These are phyloP conservation scores for Cylindrotheca closterium DNA, from an alignment of 108 stramenopile species.

Conservation along the genomic window DNA sequence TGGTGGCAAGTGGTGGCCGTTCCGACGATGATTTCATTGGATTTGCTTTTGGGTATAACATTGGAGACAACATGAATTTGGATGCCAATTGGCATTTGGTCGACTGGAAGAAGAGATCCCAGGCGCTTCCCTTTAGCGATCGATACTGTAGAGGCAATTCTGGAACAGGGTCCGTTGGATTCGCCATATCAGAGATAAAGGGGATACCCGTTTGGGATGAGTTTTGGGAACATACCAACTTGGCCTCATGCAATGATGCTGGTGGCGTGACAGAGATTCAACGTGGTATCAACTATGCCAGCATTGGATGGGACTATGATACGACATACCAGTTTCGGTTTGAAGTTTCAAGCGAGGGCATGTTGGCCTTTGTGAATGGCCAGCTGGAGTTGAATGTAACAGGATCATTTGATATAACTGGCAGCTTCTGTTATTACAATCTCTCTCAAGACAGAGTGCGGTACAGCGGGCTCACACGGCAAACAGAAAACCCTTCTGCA, in stretches of 20 bases:
- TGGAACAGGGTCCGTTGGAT: too few species aligned
- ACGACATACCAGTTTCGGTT: neutral
- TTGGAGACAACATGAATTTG: neutral
- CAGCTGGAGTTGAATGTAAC: neutral
- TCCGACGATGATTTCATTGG: neutral
- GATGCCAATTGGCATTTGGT: neutral
- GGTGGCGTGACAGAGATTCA: neutral
- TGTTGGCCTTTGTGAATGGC: neutral
- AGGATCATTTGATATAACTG: neutral
- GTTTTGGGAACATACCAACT: neutral
- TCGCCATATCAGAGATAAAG: neutral
- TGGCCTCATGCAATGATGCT: neutral
- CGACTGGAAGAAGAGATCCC: neutral
- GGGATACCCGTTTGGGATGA: neutral
- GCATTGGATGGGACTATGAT: neutral
- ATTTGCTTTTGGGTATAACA: neutral
- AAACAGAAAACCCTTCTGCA: neutral
- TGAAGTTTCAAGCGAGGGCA: neutral
- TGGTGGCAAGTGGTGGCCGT: neutral
- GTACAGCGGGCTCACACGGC: constrained; percentile 1
- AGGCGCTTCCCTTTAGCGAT: too few species aligned
- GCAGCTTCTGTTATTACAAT: neutral
- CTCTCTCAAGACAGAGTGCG: neutral
- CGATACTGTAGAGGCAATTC: too few species aligned
- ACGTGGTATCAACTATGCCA: neutral